Percentiles rank a stretch among this genome's conserved stretches.
Conservation (phyloP, 2,329 filamentous ascomycete species). For the Ceratocystiopsis sp. region DNA sequence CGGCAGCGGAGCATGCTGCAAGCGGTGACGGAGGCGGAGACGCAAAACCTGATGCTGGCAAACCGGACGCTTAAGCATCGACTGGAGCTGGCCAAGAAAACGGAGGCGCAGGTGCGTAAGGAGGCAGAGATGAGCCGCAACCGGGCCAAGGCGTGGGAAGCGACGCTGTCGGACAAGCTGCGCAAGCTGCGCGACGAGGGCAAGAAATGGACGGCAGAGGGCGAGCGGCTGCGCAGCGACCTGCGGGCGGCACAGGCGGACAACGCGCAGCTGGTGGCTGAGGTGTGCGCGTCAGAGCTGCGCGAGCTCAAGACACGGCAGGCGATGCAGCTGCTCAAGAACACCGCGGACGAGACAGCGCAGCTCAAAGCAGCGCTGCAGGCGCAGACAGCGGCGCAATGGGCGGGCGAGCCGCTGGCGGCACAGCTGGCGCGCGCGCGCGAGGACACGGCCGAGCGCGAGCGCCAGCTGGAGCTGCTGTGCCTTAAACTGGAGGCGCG, state of each 20-base stretch:
- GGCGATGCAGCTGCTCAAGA: constrained; percentile 20
- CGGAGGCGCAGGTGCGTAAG: constrained; percentile 51
- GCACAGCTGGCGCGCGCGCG: constrained; percentile 38
- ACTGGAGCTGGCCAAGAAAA: constrained; percentile 54
- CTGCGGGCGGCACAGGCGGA: constrained; percentile 42
- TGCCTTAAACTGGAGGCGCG: constrained; percentile 37
- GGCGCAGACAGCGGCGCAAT: constrained; percentile 41
- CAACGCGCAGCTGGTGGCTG: constrained; percentile 43
- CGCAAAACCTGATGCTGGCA: constrained; percentile 61
- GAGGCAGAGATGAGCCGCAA: constrained; percentile 56
- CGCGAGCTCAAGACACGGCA: constrained; percentile 48
- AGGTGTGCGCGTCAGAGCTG: constrained; percentile 53
- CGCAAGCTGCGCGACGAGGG: constrained; percentile 51
- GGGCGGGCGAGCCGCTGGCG: constrained; percentile 47
- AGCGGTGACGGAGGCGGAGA: constrained; percentile 65
- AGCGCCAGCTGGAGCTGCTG: constrained; percentile 40
- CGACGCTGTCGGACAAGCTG: constrained; percentile 49
- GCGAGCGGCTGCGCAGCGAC: constrained; percentile 38
- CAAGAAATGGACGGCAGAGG: constrained; percentile 43
- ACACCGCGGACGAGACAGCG: constrained; percentile 44
- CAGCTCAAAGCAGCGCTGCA: constrained; percentile 40
- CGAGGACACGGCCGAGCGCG: constrained; percentile 39
- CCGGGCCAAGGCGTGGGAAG: constrained; percentile 64
- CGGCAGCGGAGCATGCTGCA: constrained; percentile 59
- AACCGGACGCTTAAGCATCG: constrained; percentile 59